Base-by-base conservation (phyloP, 441 rosid genomes). In the Eutrema salsugineum region DNA sequence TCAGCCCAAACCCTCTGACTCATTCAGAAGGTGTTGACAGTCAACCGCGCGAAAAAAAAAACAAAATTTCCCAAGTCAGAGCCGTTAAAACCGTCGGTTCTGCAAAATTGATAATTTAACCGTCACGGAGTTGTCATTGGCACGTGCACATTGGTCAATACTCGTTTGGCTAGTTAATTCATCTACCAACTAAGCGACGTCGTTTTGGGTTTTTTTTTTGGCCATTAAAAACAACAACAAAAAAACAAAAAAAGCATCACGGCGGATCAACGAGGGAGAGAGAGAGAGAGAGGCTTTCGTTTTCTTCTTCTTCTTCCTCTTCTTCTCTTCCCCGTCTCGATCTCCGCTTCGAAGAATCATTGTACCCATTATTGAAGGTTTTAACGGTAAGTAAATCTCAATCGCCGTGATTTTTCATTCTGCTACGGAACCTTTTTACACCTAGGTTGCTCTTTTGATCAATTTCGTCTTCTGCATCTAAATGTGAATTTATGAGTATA, bases 211-310 rank as follows among this genome's bases (percentile, higher is more conserved):
- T n/a, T n/a, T n/a, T n/a, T n/a, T n/a, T n/a, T n/a, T n/a, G n/a
- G 55, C 71, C 72, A 66, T 66, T 30, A 36, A 73, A 35, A 30
- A 2, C 6, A 4, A 14, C n/a, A n/a, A n/a, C n/a, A n/a, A 59
- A 16, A 12, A 15, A 22, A 8, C 10, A 17, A 33, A 9, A 8
- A 19, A 71, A 16, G 2, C 51, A 42, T 30, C 68, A 32, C 57
- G 28, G 20, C 61, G 64, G 57, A 63, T 56, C 79, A 68, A 56
- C 58, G 56, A 55, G 36, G 30, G 15, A 53, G 70, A 56, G 27
- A n/a, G n/a, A 63, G n/a, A 53, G 16, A 67, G 63, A 50, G 38
- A 66, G 30, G 48, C 51, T 20, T 15, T 36, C 19, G 22, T 60
- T 49, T 39, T 73, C 54, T 48, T 58, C 63, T 39, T 59, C 63